A percentile compares a stretch with the other conserved stretches of the same genome.
phyloP scores from a whole-genome alignment of 345 rosid genomes.

The Physaria fendleri region DNA sequence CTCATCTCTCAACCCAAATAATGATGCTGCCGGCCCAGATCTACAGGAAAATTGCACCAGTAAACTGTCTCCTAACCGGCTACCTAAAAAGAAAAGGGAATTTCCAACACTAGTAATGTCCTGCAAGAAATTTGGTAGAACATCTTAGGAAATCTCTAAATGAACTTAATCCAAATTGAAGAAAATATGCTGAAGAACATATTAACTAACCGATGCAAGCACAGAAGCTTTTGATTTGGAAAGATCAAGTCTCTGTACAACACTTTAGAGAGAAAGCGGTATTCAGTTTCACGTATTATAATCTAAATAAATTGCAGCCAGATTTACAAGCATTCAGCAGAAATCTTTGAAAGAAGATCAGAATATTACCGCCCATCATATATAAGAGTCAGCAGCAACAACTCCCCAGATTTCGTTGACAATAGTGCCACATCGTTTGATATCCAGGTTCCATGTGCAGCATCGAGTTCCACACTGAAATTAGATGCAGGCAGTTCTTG shows the following conservation, averaged over 20 bases:
- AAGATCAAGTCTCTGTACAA: constrained; percentile 93
- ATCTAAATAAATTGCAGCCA: not conserved
- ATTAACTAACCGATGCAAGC: constrained; percentile 80
- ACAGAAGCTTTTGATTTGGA: constrained; percentile 97
- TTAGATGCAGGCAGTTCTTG: constrained; percentile 87
- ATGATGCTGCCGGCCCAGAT: constrained; percentile 50
- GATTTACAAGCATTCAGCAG: constrained; percentile 15
- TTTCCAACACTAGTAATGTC: constrained; percentile 76
- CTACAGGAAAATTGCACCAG: constrained; percentile 81
- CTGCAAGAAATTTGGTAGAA: constrained; percentile 39
- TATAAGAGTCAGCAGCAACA: constrained; percentile 76
- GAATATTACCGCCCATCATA: constrained; percentile 79
- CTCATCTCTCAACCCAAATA: constrained; percentile 80
- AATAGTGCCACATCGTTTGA: constrained; percentile 73
- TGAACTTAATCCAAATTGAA: not conserved
- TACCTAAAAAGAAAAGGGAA: constrained; percentile 80
- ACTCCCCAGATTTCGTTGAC: constrained; percentile 86
- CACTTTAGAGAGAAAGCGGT: constrained; percentile 44
- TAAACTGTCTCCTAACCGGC: constrained; percentile 96
- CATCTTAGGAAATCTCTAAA: constrained; percentile 8
- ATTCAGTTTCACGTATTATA: constrained; percentile 19
- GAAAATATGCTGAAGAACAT: constrained; percentile 10
- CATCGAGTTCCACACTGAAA: constrained; percentile 91
- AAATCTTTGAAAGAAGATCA: constrained; percentile 3
- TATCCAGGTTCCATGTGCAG: constrained; percentile 85